Evolutionary conservation across 2,329 filamentous ascomycete genomes (phyloP).

Genomic region (Chrysoporthe puriensis): DNA sequence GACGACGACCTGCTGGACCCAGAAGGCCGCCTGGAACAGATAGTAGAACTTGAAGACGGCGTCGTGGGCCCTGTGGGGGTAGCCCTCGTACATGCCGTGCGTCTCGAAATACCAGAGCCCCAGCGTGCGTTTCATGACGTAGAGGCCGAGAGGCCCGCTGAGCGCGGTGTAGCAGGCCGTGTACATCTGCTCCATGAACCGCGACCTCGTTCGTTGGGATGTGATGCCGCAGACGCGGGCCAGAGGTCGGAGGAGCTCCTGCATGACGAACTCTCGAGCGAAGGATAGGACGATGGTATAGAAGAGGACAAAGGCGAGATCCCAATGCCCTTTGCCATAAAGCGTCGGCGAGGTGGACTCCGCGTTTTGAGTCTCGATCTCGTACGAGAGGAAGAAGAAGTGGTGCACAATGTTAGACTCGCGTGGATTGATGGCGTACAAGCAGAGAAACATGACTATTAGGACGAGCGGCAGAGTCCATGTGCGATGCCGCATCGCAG

Average conservation of each 20-base stretch:
- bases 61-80: slow-evolving; percentile 81
- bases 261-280: slow-evolving; percentile 95
- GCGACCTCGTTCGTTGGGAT: slow-evolving; percentile 76
- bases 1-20: slow-evolving; percentile 94
- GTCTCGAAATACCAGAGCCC: slow-evolving; percentile 93
- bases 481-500: neutral
- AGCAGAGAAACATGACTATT: neutral
- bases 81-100: slow-evolving; percentile 85
- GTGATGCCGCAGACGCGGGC: slow-evolving; percentile 71
- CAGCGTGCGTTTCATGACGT: slow-evolving; percentile 85
- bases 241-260: slow-evolving; percentile 78
- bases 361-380: slow-evolving; percentile 57
- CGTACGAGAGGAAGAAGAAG: slow-evolving; percentile 77
- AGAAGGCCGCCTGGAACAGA: slow-evolving; percentile 90
- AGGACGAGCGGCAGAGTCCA: slow-evolving; percentile 3
- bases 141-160: slow-evolving; percentile 82
- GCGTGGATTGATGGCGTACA: neutral
- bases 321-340: slow-evolving; percentile 85
- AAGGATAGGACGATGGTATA: slow-evolving; percentile 90
- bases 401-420: slow-evolving; percentile 24
- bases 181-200: slow-evolving; percentile 97
- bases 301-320: slow-evolving; percentile 85
- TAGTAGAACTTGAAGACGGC: slow-evolving; percentile 93
- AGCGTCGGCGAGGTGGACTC: slow-evolving; percentile 45
- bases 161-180: slow-evolving; percentile 88